A percentile compares a stretch with the other conserved stretches of the same genome.
Evolutionary conservation across 306 rosid species (phyloP).

Genomic region (Adenanthera pavonina): DNA sequence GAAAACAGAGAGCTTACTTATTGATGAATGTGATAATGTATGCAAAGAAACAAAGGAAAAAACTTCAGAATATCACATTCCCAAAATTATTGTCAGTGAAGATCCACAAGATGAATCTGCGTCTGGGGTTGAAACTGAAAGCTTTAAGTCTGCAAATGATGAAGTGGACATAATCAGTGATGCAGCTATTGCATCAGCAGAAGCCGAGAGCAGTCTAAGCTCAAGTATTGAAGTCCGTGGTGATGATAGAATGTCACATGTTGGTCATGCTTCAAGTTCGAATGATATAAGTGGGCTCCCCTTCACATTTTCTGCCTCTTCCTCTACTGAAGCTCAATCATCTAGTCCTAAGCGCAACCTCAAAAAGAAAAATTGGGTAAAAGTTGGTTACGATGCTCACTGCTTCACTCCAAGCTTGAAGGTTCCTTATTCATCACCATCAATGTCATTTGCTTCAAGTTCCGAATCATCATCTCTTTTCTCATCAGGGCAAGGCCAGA

Average conservation of each 20-base stretch:
- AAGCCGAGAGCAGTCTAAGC: constrained; percentile 55
- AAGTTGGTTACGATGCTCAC: constrained; percentile 63
- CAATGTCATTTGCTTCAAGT: constrained; percentile 52
- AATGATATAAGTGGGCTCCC: constrained; percentile 54
- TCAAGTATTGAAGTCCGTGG: constrained; percentile 49
- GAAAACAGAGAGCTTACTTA: constrained; percentile 55
- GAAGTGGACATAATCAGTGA: constrained; percentile 65
- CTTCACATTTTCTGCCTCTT: constrained; percentile 86
- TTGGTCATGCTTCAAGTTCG: constrained; percentile 56
- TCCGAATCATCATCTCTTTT: constrained; percentile 63
- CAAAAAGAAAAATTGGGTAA: constrained; percentile 69
- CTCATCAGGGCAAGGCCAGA: constrained; percentile 51
- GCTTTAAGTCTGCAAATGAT: constrained; percentile 81
- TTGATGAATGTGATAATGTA: constrained; percentile 48
- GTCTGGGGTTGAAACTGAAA: constrained; percentile 80
- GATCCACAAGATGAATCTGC: constrained; percentile 56
- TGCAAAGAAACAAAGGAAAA: constrained; percentile 43
- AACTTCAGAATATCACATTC: constrained; percentile 35
- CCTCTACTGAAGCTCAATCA: constrained; percentile 62
- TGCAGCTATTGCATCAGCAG: constrained; percentile 42
- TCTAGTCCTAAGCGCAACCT: constrained; percentile 61
- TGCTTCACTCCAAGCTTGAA: constrained; percentile 52
- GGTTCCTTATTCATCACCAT: constrained; percentile 68
- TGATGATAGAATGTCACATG: constrained; percentile 47
- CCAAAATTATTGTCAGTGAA: constrained; percentile 48